phyloP scores from a whole-genome alignment of 78 protist species.

The Isochrysis galbana region DNA sequence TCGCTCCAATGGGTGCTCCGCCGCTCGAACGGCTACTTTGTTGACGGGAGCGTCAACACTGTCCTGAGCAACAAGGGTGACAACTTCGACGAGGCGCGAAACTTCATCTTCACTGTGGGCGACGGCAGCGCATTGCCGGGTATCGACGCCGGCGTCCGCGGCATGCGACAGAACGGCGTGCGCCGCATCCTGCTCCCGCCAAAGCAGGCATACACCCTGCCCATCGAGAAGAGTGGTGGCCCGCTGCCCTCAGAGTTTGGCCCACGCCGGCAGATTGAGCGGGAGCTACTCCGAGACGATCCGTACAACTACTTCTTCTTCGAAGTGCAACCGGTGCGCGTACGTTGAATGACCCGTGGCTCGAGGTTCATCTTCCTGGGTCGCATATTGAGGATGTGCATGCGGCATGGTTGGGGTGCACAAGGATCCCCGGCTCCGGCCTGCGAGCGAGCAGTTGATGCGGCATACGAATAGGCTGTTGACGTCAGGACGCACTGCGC shows the following conservation, averaged over 20 bases:
- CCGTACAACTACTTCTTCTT: background rate
- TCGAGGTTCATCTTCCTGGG: too few species aligned
- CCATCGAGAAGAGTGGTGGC: background rate
- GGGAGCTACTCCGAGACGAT: background rate
- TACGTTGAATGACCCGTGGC: too few species aligned
- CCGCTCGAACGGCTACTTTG: background rate
- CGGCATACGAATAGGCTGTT: too few species aligned
- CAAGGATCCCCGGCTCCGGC: too few species aligned
- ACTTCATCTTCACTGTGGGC: background rate
- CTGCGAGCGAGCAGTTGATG: too few species aligned
- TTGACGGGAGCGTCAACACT: background rate
- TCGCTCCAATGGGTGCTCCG: conserved; percentile 6
- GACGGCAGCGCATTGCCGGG: background rate
- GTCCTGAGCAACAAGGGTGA: background rate
- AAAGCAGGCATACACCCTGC: background rate
- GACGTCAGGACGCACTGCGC: too few species aligned
- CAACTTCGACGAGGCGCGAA: background rate
- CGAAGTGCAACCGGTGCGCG: background rate
- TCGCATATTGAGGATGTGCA: too few species aligned
- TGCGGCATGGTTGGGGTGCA: too few species aligned
- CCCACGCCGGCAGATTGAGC: conserved; percentile 9
- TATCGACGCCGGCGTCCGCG: background rate
- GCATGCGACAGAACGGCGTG: background rate
- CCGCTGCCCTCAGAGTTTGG: background rate
- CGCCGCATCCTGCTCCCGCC: background rate